Evolutionary conservation across 805 yeast genomes (phyloP).

Genomic region (Kodamaea neixiangensis): DNA sequence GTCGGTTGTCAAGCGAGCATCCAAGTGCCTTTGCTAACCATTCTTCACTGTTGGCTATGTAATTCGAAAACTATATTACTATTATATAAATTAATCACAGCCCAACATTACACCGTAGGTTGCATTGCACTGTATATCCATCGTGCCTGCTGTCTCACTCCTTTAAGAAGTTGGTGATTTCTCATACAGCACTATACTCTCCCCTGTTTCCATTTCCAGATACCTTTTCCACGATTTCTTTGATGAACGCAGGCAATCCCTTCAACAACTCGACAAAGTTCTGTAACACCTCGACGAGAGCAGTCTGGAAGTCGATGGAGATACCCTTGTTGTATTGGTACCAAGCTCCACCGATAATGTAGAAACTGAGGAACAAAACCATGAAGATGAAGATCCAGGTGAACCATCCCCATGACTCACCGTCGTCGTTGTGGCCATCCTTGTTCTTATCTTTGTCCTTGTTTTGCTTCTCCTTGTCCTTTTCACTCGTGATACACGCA

Average conservation of each 20-base stretch:
- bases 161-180: too few relatives aligned
- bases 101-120: background rate
- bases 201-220: constrained; percentile 69
- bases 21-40: too few relatives aligned
- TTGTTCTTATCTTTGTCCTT: constrained; percentile 14
- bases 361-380: constrained; percentile 68
- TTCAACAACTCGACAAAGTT: constrained; percentile 57
- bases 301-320: constrained; percentile 67
- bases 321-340: constrained; percentile 73
- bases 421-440: constrained; percentile 23
- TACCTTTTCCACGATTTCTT: constrained; percentile 67
- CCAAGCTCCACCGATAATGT: constrained; percentile 75
- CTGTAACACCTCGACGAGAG: constrained; percentile 72
- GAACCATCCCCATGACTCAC: constrained; percentile 76
- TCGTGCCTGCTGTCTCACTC: background rate
- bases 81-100: background rate
- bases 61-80: background rate
- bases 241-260: constrained; percentile 64
- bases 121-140: background rate
- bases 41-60: background rate
- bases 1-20: too few relatives aligned
- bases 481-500: constrained; percentile 41
- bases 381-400: constrained; percentile 77
- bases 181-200: constrained; percentile 89
- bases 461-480: constrained; percentile 28